Base-by-base conservation (phyloP, 345 rosid species). In the Carallia pectinifolia region DNA sequence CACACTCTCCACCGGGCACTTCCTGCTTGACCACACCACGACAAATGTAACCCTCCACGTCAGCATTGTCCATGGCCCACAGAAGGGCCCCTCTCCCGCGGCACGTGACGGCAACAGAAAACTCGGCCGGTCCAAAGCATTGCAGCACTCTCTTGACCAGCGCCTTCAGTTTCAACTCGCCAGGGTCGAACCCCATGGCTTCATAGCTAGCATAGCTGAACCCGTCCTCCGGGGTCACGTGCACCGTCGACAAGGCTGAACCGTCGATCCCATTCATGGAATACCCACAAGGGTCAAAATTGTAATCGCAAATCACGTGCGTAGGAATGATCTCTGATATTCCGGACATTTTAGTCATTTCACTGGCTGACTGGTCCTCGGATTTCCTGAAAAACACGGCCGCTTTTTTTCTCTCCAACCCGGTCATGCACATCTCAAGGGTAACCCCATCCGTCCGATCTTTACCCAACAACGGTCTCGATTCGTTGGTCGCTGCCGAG, bases 151-250 rank as follows among this genome's bases (percentile, higher is more conserved):
- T 82, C 48, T 73, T 73, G 36, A 87, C 76, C 34, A 89, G 70
- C 4, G 80, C 65, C 19, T 61, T 80, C 55, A 86, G 60, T 52
- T 65, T 75, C 64, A 84, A 76, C 23, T 78, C 44, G 1, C 63
- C 76, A 2, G 69, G 69, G 34, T 89, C 85, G 61, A 87, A 80
- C 16, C 91, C 92, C 80, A 78, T 71, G 1, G 86, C 88, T 77
- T 89, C 97, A 34, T 84, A 91, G 86, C 97, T 89, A 17, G 95
- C 94, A 62, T 89, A 91, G 67, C 95, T 91, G 80, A 85, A 91
- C 2, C 89, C 89, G 1, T 87, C 88, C 71, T 89, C 92, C 31
- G 95, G 97, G 30, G 97, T 91, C 61, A 91, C 97, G 77, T 91
- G 97, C 67, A 91, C 83, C 1, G 94, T 87, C 1, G 94, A 89